A percentile compares a stretch with the other conserved stretches of the same genome.
These are phyloP conservation scores for Boletus rubroflammeus DNA, from an alignment of 768 basidiomycete genomes.

Conservation along the genomic window DNA sequence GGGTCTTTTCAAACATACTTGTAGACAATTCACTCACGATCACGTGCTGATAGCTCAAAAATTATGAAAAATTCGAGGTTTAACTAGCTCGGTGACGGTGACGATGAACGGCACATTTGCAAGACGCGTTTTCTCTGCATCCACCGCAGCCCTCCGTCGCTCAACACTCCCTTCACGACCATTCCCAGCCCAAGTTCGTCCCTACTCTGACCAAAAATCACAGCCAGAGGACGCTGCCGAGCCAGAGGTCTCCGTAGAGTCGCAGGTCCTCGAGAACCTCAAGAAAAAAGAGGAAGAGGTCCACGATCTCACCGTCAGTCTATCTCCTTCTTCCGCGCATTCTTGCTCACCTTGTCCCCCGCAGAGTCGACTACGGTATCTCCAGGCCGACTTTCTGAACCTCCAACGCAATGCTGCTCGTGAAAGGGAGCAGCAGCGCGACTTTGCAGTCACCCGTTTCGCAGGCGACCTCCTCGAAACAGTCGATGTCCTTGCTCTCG, in stretches of 20 bases:
- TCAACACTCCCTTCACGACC: conserved; percentile 28
- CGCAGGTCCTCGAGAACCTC: conserved; percentile 49
- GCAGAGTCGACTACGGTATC: conserved; percentile 85
- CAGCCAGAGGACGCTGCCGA: conserved; percentile 14
- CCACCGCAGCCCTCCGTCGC: conserved; percentile 48
- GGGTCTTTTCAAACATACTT: no score
- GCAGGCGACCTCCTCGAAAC: conserved; percentile 87
- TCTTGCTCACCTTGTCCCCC: conserved; percentile 1
- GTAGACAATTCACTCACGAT: conserved; percentile 11
- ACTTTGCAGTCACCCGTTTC: conserved; percentile 91
- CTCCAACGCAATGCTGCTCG: conserved; percentile 86
- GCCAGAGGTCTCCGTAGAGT: conserved; percentile 32
- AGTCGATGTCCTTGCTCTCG: conserved; percentile 84
- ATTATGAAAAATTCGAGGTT: no score
- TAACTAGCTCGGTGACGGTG: no score
- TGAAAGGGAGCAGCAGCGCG: conserved; percentile 89
- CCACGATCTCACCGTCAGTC: conserved; percentile 77
- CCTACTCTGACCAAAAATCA: conserved; percentile 57
- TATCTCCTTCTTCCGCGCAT: neutral
- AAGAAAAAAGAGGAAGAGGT: conserved; percentile 79
- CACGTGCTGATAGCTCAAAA: conserved; percentile 18
- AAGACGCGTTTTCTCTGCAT: conserved; percentile 54
- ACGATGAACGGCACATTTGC: conserved; percentile 53
- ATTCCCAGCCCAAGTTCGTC: conserved; percentile 33
- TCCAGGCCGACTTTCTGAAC: conserved; percentile 95